Conservation (phyloP, 106 monocot species). For the Dioscorea alata region DNA sequence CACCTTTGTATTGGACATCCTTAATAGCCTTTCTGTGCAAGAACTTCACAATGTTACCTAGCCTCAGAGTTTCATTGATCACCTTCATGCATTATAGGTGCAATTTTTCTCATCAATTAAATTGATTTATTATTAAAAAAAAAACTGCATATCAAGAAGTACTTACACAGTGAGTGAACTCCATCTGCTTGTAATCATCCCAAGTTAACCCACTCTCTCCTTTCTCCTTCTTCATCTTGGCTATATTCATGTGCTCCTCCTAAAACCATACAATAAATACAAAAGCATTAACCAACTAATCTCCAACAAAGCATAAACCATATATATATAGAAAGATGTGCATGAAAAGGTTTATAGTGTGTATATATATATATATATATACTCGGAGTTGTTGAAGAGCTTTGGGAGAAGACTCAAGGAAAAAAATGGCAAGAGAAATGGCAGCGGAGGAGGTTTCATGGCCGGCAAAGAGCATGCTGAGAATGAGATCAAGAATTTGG, state of each 20-base stretch:
- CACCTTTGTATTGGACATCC: constrained; percentile 13
- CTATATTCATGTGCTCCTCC: background rate
- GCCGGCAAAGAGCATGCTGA: constrained; percentile 60
- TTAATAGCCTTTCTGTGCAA: constrained; percentile 9
- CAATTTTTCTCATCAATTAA: too few relatives aligned
- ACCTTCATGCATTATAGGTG: background rate
- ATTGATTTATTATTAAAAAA: too few relatives aligned
- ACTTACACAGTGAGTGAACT: constrained; percentile 14
- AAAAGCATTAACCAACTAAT: background rate
- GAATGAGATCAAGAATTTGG: constrained; percentile 46
- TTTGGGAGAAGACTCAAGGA: constrained; percentile 25
- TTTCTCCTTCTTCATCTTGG: background rate
- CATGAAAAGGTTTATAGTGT: background rate
- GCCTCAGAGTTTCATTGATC: constrained; percentile 14
- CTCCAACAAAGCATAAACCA: background rate
- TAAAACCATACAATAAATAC: background rate
- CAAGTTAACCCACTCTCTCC: constrained; percentile 6
- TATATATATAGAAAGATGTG: too few relatives aligned
- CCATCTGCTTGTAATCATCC: constrained; percentile 19
- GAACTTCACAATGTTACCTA: constrained; percentile 16
- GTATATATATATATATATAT: background rate
- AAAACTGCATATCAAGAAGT: too few relatives aligned
- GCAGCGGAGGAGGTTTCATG: constrained; percentile 52
- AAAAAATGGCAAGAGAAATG: constrained; percentile 40
- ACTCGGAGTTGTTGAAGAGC: constrained; percentile 34